Base-by-base conservation (phyloP, 768 basidiomycete species). In the Tricholoma hemisulphureum region DNA sequence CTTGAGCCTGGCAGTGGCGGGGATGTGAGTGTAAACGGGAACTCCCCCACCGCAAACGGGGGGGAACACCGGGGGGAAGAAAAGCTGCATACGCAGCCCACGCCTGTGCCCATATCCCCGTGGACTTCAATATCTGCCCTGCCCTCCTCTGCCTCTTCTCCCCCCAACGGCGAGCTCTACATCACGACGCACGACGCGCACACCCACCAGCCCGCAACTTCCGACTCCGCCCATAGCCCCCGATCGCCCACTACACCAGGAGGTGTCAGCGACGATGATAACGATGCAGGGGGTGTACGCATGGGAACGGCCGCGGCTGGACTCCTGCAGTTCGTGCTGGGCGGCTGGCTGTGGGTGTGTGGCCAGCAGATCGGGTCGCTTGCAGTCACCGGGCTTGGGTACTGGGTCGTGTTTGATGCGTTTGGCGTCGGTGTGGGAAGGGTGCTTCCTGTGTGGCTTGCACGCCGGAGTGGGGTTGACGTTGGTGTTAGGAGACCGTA, bases 401-500 rank as follows among this genome's bases (percentile, higher is more conserved):
- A 99, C 68, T 90, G 96, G 86, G 86, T 96, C 21, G 94, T 98
- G 1, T 99, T 98, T 67, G 96, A 98, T 69, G 83, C 94, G 3
- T 77, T 95, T 60, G 95, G 95, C 0, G 82, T 96, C 4, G 85
- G 70, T 18, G 69, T 88, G 21, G 77, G 72, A 39, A 73, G 73
- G 9, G 70, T 84, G 3, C 57, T 83, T 23, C 77, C 80, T 20
- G 70, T 71, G 6, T 83, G 80, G 70, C 67, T 84, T 61, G 16
- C 51, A 43, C 29, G 58, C 57, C 13, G 60, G 62, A 62, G 23
- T 65, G 58, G 51, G 56, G 51, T 64, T 45, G 31, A 64, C 65
- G n/a, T 73, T 60, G 59, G 69, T 60, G 21, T 94, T 77, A 65
- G 90, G 83, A 87, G 95, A 65, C 73, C 89, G 69, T 74, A 74